Base-by-base conservation (phyloP, 2,329 filamentous ascomycete species). In the Mollisia scopiformis region DNA sequence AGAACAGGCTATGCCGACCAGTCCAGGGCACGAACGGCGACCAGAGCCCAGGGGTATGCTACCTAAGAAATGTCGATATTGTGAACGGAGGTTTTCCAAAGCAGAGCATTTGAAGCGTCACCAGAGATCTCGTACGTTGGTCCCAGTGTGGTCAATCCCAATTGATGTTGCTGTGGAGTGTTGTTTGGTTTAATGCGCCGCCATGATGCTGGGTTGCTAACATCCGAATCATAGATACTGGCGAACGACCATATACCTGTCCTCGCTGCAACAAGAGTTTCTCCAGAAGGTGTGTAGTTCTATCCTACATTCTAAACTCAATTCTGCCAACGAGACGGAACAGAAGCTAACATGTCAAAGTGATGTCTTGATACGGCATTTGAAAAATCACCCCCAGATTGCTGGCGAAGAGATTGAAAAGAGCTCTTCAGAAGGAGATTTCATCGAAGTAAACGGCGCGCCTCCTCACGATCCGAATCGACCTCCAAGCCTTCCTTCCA, bases 31-130 rank as follows among this genome's bases (percentile, higher is more conserved):
- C 35, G 55, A 62, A 23, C 55, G 59, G 43, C 62, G 33, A 43
- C 35, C 56, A 46, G 56, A 58, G 19, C 47, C 55, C 33, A 57
- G 65, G 51, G 51, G 58, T 11, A 37, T 67, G 55, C 75, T 78
- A 63, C 69, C 77, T 57, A 74, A 73, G 70, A 76, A 78, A 69
- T 79, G 77, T 63, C 74, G 70, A 54, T 77, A 79, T 57, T 84
- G 81, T 75, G 81, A 82, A 64, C 78, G 81, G 63, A 80, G 79
- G 63, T 84, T 84, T 74, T 82, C 80, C 63, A 84, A 84, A 72
- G 81, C 79, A 30, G 81, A 83, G 68, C 81, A 84, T 72, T 79
- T 81, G 67, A 83, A 83, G 69, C 77, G 81, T 43, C 82, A 84
- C 71, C 80, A 83, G 68, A 77, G 81, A 68, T 83, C 81, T 59